Conservation (phyloP, 2,329 filamentous ascomycete genomes). For the Pseudonectria foliicola region DNA sequence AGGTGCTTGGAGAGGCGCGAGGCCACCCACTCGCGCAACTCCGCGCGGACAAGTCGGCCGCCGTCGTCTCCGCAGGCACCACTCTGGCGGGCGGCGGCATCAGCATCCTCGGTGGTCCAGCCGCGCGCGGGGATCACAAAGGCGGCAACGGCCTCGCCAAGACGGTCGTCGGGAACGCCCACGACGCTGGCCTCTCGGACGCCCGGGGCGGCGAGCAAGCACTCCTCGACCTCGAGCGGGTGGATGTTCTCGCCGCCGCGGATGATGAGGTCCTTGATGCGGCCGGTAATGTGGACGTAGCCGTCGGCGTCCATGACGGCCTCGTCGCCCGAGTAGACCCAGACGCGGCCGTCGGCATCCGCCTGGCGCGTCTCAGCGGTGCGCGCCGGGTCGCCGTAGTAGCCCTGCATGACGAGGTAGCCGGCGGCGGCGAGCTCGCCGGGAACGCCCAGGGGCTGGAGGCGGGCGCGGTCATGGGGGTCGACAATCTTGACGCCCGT, state of each 20-base stretch:
- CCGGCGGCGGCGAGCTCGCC: conserved; percentile 81
- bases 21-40: conserved; percentile 66
- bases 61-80: too few relatives aligned
- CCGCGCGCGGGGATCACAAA: conserved; percentile 58
- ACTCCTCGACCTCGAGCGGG: conserved; percentile 87
- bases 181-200: conserved; percentile 76
- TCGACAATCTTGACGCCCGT: conserved; percentile 71
- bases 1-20: conserved; percentile 64
- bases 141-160: conserved; percentile 81
- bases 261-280: conserved; percentile 95
- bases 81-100: too few relatives aligned
- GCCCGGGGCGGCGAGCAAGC: conserved; percentile 63
- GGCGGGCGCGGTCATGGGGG: conserved; percentile 48
- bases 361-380: conserved; percentile 59
- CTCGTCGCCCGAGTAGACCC: conserved; percentile 94
- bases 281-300: conserved; percentile 80
- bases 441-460: conserved; percentile 56
- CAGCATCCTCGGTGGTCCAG: conserved; percentile 20
- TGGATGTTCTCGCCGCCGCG: conserved; percentile 94
- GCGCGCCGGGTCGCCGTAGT: conserved; percentile 66
- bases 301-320: conserved; percentile 76
- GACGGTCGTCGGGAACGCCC: conserved; percentile 71
- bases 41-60: conserved; percentile 42
- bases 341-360: conserved; percentile 51
- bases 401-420: conserved; percentile 86